Evolutionary conservation across 2,329 filamentous ascomycete species (phyloP), one percentile per base, ranked within the genome.

Genomic region (Geosmithia flava): DNA sequence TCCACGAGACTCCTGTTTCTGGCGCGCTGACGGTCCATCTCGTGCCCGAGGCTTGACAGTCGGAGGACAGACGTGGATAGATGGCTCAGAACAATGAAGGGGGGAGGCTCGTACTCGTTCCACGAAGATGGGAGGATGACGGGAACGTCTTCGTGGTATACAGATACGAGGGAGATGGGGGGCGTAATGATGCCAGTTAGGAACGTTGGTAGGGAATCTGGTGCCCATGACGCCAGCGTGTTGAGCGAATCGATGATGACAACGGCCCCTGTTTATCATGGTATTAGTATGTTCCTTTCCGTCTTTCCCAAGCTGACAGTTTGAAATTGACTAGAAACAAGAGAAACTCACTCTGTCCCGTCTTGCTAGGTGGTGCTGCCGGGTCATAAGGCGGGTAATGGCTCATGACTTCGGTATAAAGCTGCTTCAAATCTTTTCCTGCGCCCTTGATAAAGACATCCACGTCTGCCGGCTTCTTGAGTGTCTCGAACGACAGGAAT

Each of bases 1-100:
- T 83, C 83, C 4, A 78, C 78, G 6, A 87, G 69, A 57, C 85
- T 89, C 49, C 85, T 77, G 62, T 93, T 82, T 10, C 76, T 74
- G 3, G 91, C 89, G n/a, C 75, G 76, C 60, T 88, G 88, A 39
- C 77, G 74, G 29, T 81, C 80, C 5, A 93, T 72, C 42, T 86
- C 77, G 55, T 96, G 88, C 7, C 79, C 69, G 40, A 96, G 74
- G 15, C 81, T 85, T 40, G 83, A 80, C 0, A 86, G 72, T 4
- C 78, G 81, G 50, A 97, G 74, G 47, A 97, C 77, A 3, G 88
- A 83, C 3, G 93, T 98, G n/a, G 90, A 87, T 50, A 96, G 80
- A 64, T 94, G 94, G 44, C 75, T 78, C 20, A 97, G 72, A 1
- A 89, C 69, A 1, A 81, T 81, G 13, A 94, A 71, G 0, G 88